Evolutionary conservation across 345 rosid species (phyloP).

Genomic region (Pistacia atlantica): DNA sequence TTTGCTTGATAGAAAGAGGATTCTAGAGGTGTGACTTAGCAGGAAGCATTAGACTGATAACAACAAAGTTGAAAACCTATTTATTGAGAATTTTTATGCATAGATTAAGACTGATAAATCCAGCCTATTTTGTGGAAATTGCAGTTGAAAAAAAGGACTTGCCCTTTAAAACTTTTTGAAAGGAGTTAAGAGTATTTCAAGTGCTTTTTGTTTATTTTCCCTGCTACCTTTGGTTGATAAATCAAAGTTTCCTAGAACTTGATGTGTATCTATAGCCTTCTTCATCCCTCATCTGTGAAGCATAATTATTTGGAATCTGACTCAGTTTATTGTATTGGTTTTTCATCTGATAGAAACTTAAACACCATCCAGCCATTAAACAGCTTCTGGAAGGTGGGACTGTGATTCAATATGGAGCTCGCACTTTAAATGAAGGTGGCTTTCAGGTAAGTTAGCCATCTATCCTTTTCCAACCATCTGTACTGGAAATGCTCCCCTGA

Average conservation of each 20-base stretch:
- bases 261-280: background rate
- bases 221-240: slow-evolving; percentile 1
- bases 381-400: slow-evolving; percentile 82
- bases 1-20: too few relatives aligned
- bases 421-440: slow-evolving; percentile 96
- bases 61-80: too few relatives aligned
- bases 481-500: background rate
- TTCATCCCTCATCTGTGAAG: slow-evolving; percentile 4
- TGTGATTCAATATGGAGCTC: slow-evolving; percentile 93
- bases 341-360: slow-evolving; percentile 62
- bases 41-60: too few relatives aligned
- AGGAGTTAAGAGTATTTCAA: too few relatives aligned
- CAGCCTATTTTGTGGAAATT: too few relatives aligned
- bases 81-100: too few relatives aligned
- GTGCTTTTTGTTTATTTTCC: too few relatives aligned
- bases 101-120: too few relatives aligned
- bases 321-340: background rate
- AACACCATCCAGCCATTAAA: slow-evolving; percentile 92
- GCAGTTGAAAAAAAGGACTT: too few relatives aligned
- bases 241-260: background rate
- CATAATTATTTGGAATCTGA: slow-evolving; percentile 19
- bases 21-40: too few relatives aligned
- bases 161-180: too few relatives aligned
- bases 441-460: slow-evolving; percentile 68
- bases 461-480: background rate